Evolutionary conservation across 2,329 filamentous ascomycete genomes (phyloP), one percentile per base, ranked within the genome.

Genomic region (Fusarium bulbicola): DNA sequence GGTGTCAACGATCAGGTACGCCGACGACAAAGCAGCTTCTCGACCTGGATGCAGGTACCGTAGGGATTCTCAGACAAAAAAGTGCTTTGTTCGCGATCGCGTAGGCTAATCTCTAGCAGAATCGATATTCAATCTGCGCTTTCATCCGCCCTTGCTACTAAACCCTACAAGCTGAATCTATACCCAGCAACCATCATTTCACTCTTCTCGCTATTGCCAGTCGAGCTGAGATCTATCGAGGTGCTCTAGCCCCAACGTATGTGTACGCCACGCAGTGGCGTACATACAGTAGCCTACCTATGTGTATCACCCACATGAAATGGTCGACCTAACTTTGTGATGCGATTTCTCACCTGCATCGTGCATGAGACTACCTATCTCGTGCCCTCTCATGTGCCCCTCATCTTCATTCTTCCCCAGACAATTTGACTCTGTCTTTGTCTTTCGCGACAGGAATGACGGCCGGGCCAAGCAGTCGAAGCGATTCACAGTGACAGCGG

Each of bases 321-420:
- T 61, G 30, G 43, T 11, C n/a, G 40, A 45, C 57, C 58, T 47
- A 54, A 45, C 56, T 62, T 68, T 61, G 60, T 66, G 66, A 70
- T 61, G 56, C 53, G 56, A 53, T 62, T 57, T 39, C 70, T 70
- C 59, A 74, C 71, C 66, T 74, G 70, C 66, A 73, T 73, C 53
- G 40, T 71, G 68, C 68, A 72, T 72, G 53, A 68, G 42, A 65
- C 50, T 54, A 40, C 49, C 68, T 72, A 72, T 68, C 63, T 59
- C 54, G 49, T 43, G 45, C 62, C n/a, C 37, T 39, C 40, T 46
- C 42, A 45, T 54, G 54, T 68, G 47, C 42, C 47, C 54, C 60
- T 60, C 39, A 40, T 63, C 46, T 62, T 37, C 37, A n/a, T 43
- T 70, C 40, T 45, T 59, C 60, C 57, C 62, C 57, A 50, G 59